A percentile compares a stretch with the other conserved stretches of the same genome.
Evolutionary conservation across 768 basidiomycete species (phyloP).

Genomic region (Boletus sensibilis): DNA sequence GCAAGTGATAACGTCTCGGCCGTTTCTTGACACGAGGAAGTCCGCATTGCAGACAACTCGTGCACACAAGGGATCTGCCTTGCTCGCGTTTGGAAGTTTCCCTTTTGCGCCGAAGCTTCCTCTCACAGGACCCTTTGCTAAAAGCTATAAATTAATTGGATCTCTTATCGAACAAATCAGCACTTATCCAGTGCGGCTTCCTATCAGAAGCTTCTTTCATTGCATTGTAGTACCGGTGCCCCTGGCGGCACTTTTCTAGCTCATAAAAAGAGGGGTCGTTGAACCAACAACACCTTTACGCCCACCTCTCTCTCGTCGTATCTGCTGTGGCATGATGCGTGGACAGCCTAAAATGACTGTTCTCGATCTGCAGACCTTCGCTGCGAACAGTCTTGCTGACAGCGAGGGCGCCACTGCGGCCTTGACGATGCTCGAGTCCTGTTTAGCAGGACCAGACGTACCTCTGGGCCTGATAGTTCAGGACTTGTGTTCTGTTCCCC

Average conservation of each 20-base stretch:
- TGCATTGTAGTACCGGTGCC: background rate
- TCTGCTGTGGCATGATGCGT: background rate
- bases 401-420: slow-evolving; percentile 20
- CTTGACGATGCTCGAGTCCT: slow-evolving; percentile 17
- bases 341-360: background rate
- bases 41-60: too few species aligned
- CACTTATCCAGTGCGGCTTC: background rate
- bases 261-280: background rate
- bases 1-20: background rate
- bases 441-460: slow-evolving; percentile 25
- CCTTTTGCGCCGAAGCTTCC: background rate
- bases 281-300: background rate
- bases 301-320: background rate
- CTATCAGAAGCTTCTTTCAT: slow-evolving; percentile 3
- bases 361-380: slow-evolving; percentile 19
- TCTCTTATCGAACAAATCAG: background rate
- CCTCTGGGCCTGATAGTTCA: slow-evolving; percentile 26
- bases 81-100: background rate
- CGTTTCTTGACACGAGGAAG: background rate
- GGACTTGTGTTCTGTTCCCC: slow-evolving; percentile 26
- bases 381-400: slow-evolving; percentile 16
- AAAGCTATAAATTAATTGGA: background rate
- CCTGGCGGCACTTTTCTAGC: background rate
- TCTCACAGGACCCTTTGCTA: background rate
- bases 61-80: background rate